These are phyloP conservation scores for Phalaenopsis aphrodite DNA, from an alignment of 106 monocot species.

Conservation along the genomic window DNA sequence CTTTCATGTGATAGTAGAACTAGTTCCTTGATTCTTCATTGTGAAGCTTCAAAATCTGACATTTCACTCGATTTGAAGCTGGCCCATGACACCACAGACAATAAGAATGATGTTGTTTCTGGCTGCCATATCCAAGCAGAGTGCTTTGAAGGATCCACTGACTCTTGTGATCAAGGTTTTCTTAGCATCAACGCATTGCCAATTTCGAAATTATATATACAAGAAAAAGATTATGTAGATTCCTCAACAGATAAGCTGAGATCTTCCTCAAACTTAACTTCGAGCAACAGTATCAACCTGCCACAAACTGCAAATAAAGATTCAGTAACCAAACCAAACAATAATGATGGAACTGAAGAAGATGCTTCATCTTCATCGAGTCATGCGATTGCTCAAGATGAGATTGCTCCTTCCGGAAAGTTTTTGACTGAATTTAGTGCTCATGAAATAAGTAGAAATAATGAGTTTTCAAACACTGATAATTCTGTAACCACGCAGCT, in stretches of 20 bases:
- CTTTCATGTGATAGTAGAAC: slow-evolving; percentile 5
- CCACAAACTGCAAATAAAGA: neutral
- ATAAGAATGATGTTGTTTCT: neutral
- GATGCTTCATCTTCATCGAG: slow-evolving; percentile 49
- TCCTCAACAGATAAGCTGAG: neutral
- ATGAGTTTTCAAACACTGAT: neutral
- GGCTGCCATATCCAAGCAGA: neutral
- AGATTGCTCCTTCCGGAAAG: neutral
- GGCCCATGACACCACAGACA: neutral
- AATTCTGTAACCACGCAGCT: neutral
- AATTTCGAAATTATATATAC: neutral
- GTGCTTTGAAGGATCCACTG: slow-evolving; percentile 11
- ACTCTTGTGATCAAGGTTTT: neutral
- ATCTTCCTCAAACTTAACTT: slow-evolving; percentile 10
- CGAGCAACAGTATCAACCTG: slow-evolving; percentile 4
- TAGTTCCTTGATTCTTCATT: neutral
- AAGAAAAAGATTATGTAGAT: neutral
- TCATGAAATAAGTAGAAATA: neutral
- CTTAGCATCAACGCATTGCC: neutral
- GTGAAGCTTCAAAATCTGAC: slow-evolving; percentile 1
- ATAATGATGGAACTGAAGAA: slow-evolving; percentile 34
- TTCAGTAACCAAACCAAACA: slow-evolving; percentile 1
- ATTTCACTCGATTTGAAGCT: neutral
- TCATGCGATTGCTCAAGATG: slow-evolving; percentile 17
- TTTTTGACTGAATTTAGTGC: neutral